A percentile compares a stretch with the other conserved stretches of the same genome.
Evolutionary conservation across 129 eudicot genomes (phyloP).

Genomic region (Kitagawia praeruptora): DNA sequence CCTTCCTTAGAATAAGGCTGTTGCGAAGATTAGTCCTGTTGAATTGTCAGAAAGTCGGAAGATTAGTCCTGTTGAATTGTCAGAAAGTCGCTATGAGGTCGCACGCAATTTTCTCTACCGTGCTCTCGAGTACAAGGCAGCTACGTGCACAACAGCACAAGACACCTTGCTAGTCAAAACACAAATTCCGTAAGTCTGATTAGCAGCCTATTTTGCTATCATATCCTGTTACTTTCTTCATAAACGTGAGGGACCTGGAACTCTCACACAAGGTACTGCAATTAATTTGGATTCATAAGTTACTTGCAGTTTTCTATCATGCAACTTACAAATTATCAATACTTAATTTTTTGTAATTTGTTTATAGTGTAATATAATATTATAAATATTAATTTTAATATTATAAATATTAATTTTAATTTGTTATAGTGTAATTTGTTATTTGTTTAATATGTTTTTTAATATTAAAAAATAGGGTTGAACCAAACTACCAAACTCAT

Average conservation of each 20-base stretch:
- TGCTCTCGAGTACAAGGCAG: not conserved
- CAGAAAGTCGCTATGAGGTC: not conserved
- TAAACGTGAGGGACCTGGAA: not conserved
- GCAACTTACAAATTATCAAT: too few species aligned
- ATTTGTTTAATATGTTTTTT: too few species aligned
- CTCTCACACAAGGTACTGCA: not conserved
- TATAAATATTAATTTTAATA: too few species aligned
- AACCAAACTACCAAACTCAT: too few species aligned
- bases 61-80: not conserved
- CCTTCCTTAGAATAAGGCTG: too few species aligned
- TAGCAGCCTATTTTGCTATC: not conserved
- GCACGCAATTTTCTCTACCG: not conserved
- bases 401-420: too few species aligned
- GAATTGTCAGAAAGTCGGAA: not conserved
- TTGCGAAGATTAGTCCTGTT: not conserved
- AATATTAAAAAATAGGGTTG: too few species aligned
- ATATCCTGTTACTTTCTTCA: not conserved
- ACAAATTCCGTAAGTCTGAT: not conserved
- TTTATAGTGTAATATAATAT: too few species aligned
- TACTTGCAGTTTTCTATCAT: too few species aligned
- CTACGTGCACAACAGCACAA: not conserved
- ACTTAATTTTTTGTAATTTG: too few species aligned
- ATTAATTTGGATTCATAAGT: too few species aligned
- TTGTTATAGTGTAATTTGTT: too few species aligned
- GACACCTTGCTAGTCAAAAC: not conserved